These are phyloP conservation scores for Acanthamoeba culbertsoni DNA, from an alignment of 208 protist species.

Conservation along the genomic window DNA sequence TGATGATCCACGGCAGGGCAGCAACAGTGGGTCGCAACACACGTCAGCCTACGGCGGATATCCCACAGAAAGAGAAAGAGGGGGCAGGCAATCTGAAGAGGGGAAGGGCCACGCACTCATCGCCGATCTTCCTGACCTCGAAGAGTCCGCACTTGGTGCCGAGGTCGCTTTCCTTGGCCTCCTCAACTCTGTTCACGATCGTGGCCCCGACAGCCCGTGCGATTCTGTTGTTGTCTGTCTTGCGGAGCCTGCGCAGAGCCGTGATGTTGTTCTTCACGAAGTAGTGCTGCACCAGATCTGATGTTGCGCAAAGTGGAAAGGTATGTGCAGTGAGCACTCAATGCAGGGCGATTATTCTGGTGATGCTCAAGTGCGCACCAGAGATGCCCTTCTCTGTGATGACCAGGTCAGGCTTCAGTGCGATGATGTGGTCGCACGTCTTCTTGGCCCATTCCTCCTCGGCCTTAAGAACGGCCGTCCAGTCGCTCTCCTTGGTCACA, in stretches of 20 bases:
- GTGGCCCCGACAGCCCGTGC: constrained; percentile 97
- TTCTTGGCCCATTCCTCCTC: constrained; percentile 98
- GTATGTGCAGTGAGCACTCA: neutral
- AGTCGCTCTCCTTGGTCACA: constrained; percentile 97
- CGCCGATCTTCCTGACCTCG: constrained; percentile 99
- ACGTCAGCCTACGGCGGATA: neutral
- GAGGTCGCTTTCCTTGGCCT: constrained; percentile 97
- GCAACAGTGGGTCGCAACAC: neutral
- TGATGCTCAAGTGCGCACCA: constrained; percentile 38
- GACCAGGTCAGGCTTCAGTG: constrained; percentile 98
- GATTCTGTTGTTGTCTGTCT: constrained; percentile 99
- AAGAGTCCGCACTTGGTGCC: constrained; percentile 96
- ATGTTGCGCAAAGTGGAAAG: neutral
- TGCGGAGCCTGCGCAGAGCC: constrained; percentile 96
- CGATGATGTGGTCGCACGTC: constrained; percentile 97
- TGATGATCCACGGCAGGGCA: neutral
- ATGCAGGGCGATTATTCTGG: neutral
- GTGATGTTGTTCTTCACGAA: constrained; percentile 97
- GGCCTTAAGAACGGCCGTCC: constrained; percentile 94
- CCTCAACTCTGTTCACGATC: constrained; percentile 96
- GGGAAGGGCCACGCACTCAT: constrained; percentile 87
- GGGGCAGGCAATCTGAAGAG: neutral
- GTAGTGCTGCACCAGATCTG: constrained; percentile 97
- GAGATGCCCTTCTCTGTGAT: constrained; percentile 99
- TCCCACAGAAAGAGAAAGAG: neutral